phyloP scores from a whole-genome alignment of 2,329 filamentous ascomycete species.

The Sporothrix mexicana region DNA sequence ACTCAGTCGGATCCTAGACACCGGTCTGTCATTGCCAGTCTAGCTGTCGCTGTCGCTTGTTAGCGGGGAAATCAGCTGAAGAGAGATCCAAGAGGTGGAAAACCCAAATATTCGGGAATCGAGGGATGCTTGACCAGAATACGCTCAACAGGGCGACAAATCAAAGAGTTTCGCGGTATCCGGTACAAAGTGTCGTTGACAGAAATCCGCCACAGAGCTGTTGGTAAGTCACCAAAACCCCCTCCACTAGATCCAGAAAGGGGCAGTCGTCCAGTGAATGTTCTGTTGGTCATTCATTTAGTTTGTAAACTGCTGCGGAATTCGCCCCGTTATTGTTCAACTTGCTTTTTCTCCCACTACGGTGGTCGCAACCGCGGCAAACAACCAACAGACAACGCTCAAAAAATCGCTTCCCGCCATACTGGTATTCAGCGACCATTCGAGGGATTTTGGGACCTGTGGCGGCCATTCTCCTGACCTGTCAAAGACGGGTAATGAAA shows the following conservation, averaged over 20 bases:
- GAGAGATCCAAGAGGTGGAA: not conserved
- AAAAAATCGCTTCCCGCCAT: not conserved
- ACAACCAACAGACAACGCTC: not conserved
- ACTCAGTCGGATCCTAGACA: not conserved
- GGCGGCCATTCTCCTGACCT: not conserved
- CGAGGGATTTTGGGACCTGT: not conserved
- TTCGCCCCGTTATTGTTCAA: not conserved
- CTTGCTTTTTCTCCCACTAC: not conserved
- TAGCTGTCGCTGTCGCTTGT: not conserved
- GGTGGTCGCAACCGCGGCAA: not conserved
- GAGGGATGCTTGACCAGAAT: not conserved
- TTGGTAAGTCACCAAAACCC: not conserved
- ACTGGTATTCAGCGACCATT: constrained; percentile 3
- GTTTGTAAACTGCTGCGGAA: constrained; percentile 4
- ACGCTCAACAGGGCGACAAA: not conserved
- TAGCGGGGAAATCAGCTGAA: not conserved
- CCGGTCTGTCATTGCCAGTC: not conserved
- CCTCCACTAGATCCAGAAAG: not conserved
- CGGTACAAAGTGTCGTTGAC: not conserved
- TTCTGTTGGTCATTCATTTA: not conserved
- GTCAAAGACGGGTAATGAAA: constrained; percentile 23
- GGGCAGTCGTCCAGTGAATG: not conserved
- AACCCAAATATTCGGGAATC: not conserved
- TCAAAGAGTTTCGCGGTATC: not conserved
- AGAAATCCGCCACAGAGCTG: not conserved